Conservation (phyloP, 495 filamentous ascomycete species). For the Tuber melanosporum region DNA sequence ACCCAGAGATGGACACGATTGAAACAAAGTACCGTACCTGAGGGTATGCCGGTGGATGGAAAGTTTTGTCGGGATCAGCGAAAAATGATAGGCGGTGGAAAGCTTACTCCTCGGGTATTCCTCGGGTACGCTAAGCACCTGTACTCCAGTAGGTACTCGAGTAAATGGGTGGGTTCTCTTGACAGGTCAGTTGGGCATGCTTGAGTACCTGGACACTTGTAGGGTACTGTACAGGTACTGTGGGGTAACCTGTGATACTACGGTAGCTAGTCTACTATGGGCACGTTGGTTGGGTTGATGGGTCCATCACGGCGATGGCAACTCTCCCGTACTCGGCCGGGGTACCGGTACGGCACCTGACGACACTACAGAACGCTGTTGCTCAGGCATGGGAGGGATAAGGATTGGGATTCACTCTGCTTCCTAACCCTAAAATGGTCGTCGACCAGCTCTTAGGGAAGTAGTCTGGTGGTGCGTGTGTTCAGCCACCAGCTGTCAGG, state of each 20-base stretch:
- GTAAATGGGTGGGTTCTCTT: not conserved
- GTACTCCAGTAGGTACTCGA: too few relatives aligned
- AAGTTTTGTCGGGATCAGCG: not conserved
- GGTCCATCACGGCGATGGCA: not conserved
- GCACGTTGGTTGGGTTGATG: not conserved
- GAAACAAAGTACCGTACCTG: not conserved
- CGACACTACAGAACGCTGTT: not conserved
- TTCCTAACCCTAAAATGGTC: not conserved
- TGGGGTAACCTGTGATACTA: not conserved
- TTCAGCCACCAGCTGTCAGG: not conserved
- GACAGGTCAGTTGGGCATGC: not conserved
- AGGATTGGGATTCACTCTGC: not conserved
- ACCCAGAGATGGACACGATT: not conserved
- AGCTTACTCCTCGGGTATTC: not conserved
- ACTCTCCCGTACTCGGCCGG: not conserved
- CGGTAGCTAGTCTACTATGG: not conserved
- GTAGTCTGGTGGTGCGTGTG: not conserved
- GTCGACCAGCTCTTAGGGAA: not conserved
- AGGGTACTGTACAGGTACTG: not conserved
- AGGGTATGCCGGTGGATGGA: not conserved
- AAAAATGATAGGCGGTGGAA: not conserved
- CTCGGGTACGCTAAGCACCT: not conserved
- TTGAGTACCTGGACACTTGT: not conserved
- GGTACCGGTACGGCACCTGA: not conserved
- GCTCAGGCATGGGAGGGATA: not conserved